Percentiles rank a stretch among this genome's conserved stretches.
These are phyloP conservation scores for Yarrowia divulgata DNA, from an alignment of 805 yeast genomes.

Conservation along the genomic window DNA sequence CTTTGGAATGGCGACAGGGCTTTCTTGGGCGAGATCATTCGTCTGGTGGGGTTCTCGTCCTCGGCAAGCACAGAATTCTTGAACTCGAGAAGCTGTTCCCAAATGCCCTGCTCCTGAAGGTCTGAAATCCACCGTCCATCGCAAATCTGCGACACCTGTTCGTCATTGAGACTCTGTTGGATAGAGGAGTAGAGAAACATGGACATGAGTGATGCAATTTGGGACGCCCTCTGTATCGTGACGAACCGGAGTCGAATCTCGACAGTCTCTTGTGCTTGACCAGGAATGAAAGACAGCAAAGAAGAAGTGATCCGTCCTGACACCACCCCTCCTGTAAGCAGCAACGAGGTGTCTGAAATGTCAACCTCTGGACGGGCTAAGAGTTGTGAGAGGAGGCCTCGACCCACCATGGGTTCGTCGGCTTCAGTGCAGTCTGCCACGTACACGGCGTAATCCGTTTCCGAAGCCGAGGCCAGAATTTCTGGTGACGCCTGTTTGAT, in stretches of 20 bases:
- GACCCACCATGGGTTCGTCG: conserved; percentile 53
- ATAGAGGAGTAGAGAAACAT: conserved; percentile 26
- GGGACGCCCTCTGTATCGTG: conserved; percentile 28
- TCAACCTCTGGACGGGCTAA: conserved; percentile 34
- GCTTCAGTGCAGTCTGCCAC: conserved; percentile 53
- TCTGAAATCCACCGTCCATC: conserved; percentile 32
- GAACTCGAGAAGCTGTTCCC: conserved; percentile 35
- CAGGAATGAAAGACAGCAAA: conserved; percentile 27
- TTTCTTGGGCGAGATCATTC: conserved; percentile 26
- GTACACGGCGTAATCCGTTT: conserved; percentile 52
- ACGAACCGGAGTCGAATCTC: conserved; percentile 36
- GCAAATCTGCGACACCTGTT: conserved; percentile 12
- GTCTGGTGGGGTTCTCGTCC: conserved; percentile 6
- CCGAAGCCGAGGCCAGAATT: conserved; percentile 47
- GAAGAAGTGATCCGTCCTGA: conserved; percentile 32
- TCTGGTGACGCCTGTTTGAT: conserved; percentile 52
- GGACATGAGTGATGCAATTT: conserved; percentile 36
- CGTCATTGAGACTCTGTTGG: conserved; percentile 5
- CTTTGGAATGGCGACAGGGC: conserved; percentile 26
- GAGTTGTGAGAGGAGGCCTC: conserved; percentile 51
- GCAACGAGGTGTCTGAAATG: background rate
- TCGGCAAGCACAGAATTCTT: conserved; percentile 10
- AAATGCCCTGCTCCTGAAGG: conserved; percentile 27
- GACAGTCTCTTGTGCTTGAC: conserved; percentile 33
- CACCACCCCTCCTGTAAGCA: conserved; percentile 22